Conservation (phyloP, 257 asterid genomes). For the Salvia splendens region DNA sequence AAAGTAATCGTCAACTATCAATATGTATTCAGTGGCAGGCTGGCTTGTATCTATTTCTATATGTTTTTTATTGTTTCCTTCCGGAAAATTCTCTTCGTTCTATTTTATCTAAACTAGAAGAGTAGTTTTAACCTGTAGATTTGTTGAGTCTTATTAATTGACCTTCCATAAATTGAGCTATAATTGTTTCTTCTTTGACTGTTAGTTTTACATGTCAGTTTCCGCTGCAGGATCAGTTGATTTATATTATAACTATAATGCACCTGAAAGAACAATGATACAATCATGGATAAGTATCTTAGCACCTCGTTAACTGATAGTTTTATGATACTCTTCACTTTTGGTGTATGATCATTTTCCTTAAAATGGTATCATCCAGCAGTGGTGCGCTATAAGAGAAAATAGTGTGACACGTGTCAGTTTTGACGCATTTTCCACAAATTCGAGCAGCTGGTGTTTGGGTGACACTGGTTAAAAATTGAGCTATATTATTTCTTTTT, state of each 20-base stretch:
- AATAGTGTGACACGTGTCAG: background rate
- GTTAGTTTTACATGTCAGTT: conserved; percentile 3
- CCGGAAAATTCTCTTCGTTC: background rate
- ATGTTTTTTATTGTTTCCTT: background rate
- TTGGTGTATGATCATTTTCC: background rate
- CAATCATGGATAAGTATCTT: too few species aligned
- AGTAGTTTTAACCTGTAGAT: background rate
- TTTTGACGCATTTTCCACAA: background rate
- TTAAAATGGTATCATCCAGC: background rate
- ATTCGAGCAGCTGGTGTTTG: conserved; percentile 3
- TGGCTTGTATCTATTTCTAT: background rate
- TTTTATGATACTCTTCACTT: conserved; percentile 3
- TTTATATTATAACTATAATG: background rate
- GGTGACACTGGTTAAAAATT: background rate
- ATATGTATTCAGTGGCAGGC: background rate
- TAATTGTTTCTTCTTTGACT: background rate
- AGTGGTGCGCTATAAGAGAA: background rate
- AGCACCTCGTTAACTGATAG: conserved; percentile 1
- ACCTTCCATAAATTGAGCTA: background rate
- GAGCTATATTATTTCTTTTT: background rate
- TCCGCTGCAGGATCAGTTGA: background rate
- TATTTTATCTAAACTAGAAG: background rate
- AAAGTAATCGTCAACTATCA: background rate
- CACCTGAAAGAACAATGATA: background rate
- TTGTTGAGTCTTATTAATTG: background rate